phyloP scores from a whole-genome alignment of 345 rosid species.

The Rubroshorea leprosula region DNA sequence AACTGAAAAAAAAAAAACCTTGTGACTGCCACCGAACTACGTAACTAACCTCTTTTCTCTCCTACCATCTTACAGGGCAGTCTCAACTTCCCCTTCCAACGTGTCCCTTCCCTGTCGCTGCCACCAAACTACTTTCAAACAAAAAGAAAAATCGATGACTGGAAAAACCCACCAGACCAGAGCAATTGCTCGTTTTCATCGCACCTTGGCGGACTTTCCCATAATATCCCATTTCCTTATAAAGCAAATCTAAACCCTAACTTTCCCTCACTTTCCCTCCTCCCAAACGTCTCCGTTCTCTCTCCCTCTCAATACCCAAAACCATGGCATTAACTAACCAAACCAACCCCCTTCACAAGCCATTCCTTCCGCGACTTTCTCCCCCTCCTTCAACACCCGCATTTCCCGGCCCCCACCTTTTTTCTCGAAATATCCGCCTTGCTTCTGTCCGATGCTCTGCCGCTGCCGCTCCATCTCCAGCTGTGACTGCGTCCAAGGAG shows the following conservation, averaged over 20 bases:
- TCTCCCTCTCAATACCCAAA: neutral
- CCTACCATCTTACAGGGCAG: too few relatives aligned
- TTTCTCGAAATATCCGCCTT: conserved; percentile 31
- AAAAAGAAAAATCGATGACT: too few relatives aligned
- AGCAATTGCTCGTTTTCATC: conserved; percentile 16
- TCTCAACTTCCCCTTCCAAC: too few relatives aligned
- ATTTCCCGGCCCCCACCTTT: conserved; percentile 20
- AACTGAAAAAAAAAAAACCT: too few relatives aligned
- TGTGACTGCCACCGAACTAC: too few relatives aligned
- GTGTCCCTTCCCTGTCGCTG: too few relatives aligned
- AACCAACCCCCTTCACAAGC: conserved; percentile 31
- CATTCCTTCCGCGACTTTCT: conserved; percentile 23
- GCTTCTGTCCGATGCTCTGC: conserved; percentile 48
- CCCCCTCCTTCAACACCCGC: conserved; percentile 20
- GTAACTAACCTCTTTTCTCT: too few relatives aligned
- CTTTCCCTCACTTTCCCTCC: conserved; percentile 3
- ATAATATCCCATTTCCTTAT: neutral
- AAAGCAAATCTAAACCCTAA: neutral
- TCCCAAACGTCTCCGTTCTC: conserved; percentile 5
- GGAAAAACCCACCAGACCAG: neutral
- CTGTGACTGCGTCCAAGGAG: conserved; percentile 22
- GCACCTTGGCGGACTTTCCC: conserved; percentile 36
- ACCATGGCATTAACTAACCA: conserved; percentile 56
- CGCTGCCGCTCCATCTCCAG: conserved; percentile 28
- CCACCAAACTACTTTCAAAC: too few relatives aligned